Percentiles rank a stretch among this genome's conserved stretches.
These are phyloP conservation scores for Geotrichum macrosporum DNA, from an alignment of 1,139 yeast genomes.

Conservation along the genomic window DNA sequence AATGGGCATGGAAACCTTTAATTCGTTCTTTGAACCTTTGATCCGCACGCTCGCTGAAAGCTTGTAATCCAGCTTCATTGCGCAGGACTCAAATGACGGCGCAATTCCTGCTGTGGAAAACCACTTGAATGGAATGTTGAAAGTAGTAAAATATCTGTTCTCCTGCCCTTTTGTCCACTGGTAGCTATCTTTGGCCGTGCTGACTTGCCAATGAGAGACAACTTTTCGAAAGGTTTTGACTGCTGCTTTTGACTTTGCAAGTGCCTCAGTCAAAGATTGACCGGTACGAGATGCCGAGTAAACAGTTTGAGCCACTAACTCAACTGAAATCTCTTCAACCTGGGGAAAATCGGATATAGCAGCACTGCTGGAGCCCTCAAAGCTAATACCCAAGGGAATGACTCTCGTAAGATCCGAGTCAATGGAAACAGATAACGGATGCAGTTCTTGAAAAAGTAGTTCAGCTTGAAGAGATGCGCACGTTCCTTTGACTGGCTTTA, in stretches of 20 bases:
- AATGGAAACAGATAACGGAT: too few relatives aligned
- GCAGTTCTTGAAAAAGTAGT: too few relatives aligned
- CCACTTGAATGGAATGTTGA: constrained; percentile 1
- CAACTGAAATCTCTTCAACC: neutral
- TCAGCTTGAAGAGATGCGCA: too few relatives aligned
- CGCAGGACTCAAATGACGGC: constrained; percentile 6
- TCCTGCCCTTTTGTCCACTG: neutral
- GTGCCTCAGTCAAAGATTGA: constrained; percentile 1
- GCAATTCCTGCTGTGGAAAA: neutral
- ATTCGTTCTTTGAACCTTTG: too few relatives aligned
- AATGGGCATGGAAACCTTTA: too few relatives aligned
- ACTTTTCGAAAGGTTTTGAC: neutral
- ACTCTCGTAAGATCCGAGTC: neutral
- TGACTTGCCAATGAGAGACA: neutral
- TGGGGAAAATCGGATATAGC: neutral
- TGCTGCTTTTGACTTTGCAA: neutral
- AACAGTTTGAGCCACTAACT: neutral
- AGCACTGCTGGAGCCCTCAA: neutral
- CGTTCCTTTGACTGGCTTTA: too few relatives aligned
- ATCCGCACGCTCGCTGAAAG: too few relatives aligned
- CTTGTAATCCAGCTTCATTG: constrained; percentile 5
- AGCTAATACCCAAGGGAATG: constrained; percentile 3
- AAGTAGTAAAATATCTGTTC: neutral
- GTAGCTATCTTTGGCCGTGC: neutral
- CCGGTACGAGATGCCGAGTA: constrained; percentile 6